Percentiles rank a stretch among this genome's conserved stretches.
Conservation (phyloP, 345 rosid species). For the Pistacia atlantica region DNA sequence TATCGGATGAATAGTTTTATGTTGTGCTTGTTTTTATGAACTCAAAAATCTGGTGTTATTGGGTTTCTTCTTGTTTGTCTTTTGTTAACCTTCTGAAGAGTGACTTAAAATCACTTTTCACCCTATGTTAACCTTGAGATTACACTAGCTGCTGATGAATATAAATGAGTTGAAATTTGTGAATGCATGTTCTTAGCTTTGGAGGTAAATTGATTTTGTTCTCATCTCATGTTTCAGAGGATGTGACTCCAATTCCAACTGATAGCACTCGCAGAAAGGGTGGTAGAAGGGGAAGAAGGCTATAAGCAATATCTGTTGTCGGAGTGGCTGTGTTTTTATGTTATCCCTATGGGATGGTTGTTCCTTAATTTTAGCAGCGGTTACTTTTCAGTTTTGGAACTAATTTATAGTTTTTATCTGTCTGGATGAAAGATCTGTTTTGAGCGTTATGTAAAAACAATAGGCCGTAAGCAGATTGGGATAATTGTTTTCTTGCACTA, state of each 20-base stretch:
- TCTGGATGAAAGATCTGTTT: background rate
- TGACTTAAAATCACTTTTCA: background rate
- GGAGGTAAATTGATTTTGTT: background rate
- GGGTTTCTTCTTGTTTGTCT: background rate
- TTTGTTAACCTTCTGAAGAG: background rate
- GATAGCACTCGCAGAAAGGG: slow-evolving; percentile 72
- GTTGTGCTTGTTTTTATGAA: too few relatives aligned
- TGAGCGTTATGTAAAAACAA: slow-evolving; percentile 12
- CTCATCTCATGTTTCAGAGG: slow-evolving; percentile 35
- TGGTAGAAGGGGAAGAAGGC: slow-evolving; percentile 68
- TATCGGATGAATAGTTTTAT: too few relatives aligned
- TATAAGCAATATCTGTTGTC: slow-evolving; percentile 20
- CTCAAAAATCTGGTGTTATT: too few relatives aligned
- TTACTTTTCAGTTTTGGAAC: slow-evolving; percentile 15
- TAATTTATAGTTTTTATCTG: slow-evolving; percentile 4
- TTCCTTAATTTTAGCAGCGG: background rate
- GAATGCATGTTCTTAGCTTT: background rate
- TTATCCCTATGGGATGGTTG: slow-evolving; percentile 9
- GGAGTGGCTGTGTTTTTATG: background rate
- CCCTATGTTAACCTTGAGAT: background rate
- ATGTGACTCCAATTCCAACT: slow-evolving; percentile 60
- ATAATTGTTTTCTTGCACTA: slow-evolving; percentile 9
- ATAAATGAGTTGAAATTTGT: background rate
- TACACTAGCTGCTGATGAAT: background rate
- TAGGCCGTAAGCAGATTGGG: slow-evolving; percentile 2